Base-by-base conservation (phyloP, 495 filamentous ascomycete genomes). In the Entonaema liquescens region DNA sequence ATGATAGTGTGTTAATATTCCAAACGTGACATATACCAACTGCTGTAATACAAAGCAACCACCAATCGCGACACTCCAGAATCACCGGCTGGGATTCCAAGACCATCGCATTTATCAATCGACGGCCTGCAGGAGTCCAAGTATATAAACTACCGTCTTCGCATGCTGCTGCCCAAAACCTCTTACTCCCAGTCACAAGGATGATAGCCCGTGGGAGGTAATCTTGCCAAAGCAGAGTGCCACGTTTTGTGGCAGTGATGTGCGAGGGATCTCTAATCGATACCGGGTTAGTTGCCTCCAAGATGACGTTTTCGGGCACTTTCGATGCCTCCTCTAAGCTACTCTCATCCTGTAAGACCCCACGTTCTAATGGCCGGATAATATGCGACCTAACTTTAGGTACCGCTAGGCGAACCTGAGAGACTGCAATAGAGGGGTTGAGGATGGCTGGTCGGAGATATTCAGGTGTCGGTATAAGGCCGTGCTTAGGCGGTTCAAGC, bases 11-110 rank as follows among this genome's bases (percentile, higher is more conserved):
- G 70, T 92, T 90, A 67, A 97, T 85, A 77, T 98, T 94, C 93
- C 95, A 98, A 35, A 98, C 92, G 76, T 97, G 90, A 74, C 91
- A 95, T 80, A 95, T 87, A 8, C 95, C 95, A 26, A 92, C 91
- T 5, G 96, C 90, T 0, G 93, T 92, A 60, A 99, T 90, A 74
- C 91, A 94, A 50, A 98, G 84, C 12, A 99, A 80, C 90, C 91
- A 98, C 81, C 90, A 92, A 7, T 93, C 93, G 54, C 93, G 88
- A 73, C 89, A 94, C 73, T 98, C 95, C 11, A 98, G 82, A 59
- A 98, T 93, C 31, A 97, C 94, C 2, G 95, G 93, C 71, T 98
- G 94, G 5, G 95, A 90, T 78, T 98, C 96, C 38, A 98, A 79
- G 2, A 98, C 86, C 47, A 97, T 80, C 5, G 94, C 89, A 74